Evolutionary conservation across 768 basidiomycete genomes (phyloP).

Genomic region (Pleurotus tuoliensis): DNA sequence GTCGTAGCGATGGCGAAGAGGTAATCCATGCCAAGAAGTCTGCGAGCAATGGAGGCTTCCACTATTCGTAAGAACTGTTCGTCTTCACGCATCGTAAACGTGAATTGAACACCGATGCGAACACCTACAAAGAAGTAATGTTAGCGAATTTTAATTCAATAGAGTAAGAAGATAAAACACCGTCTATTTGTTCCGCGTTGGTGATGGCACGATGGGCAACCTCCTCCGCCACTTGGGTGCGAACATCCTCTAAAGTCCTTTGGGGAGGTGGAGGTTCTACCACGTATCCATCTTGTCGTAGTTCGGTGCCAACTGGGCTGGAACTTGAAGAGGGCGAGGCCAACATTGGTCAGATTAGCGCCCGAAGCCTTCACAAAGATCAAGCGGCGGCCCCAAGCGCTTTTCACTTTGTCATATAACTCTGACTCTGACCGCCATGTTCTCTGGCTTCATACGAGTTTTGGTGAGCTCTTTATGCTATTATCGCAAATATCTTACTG

Average conservation of each 20-base stretch:
- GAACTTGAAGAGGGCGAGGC: constrained; percentile 1
- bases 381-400: not conserved
- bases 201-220: constrained; percentile 44
- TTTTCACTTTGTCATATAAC: not conserved
- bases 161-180: constrained; percentile 10
- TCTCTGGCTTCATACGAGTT: constrained; percentile 10
- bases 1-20: constrained; percentile 56
- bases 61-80: constrained; percentile 54
- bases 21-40: constrained; percentile 38
- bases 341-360: not conserved
- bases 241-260: constrained; percentile 46
- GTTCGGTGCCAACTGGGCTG: not conserved
- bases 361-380: not conserved
- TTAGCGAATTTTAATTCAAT: not conserved
- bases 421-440: constrained; percentile 8
- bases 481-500: not conserved
- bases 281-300: not conserved
- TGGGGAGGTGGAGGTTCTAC: constrained; percentile 11
- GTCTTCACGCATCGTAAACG: constrained; percentile 55
- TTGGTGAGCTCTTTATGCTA: constrained; percentile 1
- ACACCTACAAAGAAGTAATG: constrained; percentile 28
- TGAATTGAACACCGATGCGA: constrained; percentile 56
- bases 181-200: constrained; percentile 39
- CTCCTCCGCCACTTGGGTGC: constrained; percentile 47
- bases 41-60: constrained; percentile 40